Conservation (phyloP, 805 yeast genomes). For the Ogataea nitratoaversa region DNA sequence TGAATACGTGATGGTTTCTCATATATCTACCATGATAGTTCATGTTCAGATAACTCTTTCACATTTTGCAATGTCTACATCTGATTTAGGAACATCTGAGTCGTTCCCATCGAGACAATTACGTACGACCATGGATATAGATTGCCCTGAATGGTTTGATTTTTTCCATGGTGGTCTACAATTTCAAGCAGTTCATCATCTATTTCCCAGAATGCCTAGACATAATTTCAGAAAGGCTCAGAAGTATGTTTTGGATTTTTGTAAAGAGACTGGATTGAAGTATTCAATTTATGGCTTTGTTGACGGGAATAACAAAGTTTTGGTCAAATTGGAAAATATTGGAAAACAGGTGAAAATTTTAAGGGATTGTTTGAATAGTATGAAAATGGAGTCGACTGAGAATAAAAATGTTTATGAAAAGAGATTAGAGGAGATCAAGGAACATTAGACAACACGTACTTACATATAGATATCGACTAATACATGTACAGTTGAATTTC, state of each 20-base stretch:
- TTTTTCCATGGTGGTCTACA: slow-evolving; percentile 90
- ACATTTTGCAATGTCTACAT: slow-evolving; percentile 91
- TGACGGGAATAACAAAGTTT: slow-evolving; percentile 69
- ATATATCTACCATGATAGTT: slow-evolving; percentile 81
- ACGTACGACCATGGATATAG: slow-evolving; percentile 92
- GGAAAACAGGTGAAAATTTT: slow-evolving; percentile 76
- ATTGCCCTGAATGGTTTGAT: slow-evolving; percentile 90
- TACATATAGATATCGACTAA: too few species aligned
- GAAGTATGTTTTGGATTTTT: slow-evolving; percentile 65
- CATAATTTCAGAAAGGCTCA: slow-evolving; percentile 81
- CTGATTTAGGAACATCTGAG: slow-evolving; percentile 78
- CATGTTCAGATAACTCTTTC: slow-evolving; percentile 89
- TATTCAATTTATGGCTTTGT: slow-evolving; percentile 84
- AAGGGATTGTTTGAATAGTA: slow-evolving; percentile 64
- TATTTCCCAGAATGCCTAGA: slow-evolving; percentile 85
- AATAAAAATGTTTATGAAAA: slow-evolving; percentile 28
- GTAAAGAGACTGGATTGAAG: slow-evolving; percentile 69
- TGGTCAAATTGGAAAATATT: slow-evolving; percentile 64
- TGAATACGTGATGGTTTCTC: slow-evolving; percentile 65
- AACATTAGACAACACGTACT: too few species aligned
- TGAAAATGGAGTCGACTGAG: slow-evolving; percentile 47
- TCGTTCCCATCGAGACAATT: slow-evolving; percentile 75
- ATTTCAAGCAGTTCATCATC: slow-evolving; percentile 86
- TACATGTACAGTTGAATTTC: too few species aligned
- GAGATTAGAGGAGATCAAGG: slow-evolving; percentile 20